These are phyloP conservation scores for Hypericum perforatum DNA, from an alignment of 345 rosid species.

Conservation along the genomic window DNA sequence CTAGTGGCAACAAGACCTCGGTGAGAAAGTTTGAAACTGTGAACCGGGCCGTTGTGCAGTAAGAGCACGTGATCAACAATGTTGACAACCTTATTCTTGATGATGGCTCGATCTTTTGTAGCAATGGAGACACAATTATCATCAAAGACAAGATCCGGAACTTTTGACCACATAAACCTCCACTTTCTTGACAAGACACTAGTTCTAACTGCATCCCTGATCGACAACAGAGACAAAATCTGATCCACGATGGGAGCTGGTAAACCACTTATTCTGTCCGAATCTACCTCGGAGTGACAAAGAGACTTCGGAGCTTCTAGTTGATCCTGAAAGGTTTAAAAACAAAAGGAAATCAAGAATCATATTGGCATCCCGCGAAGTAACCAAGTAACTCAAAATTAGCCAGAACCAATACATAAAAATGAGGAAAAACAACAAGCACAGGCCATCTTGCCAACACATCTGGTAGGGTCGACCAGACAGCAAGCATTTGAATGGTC, in stretches of 20 bases:
- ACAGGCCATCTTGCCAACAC: too few species aligned
- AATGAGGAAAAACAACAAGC: too few species aligned
- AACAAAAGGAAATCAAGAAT: neutral
- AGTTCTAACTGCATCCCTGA: conserved; percentile 60
- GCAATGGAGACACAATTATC: conserved; percentile 30
- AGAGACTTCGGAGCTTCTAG: conserved; percentile 42
- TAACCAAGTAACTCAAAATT: neutral
- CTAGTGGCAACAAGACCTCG: conserved; percentile 50
- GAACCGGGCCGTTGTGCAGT: conserved; percentile 47
- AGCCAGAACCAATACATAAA: neutral
- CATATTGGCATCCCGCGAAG: neutral
- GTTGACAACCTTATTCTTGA: conserved; percentile 42
- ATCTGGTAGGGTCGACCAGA: too few species aligned
- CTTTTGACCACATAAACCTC: conserved; percentile 54
- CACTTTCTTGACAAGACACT: conserved; percentile 47
- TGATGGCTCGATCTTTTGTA: conserved; percentile 37
- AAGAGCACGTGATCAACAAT: conserved; percentile 56
- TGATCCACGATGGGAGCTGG: conserved; percentile 49
- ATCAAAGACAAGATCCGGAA: conserved; percentile 53
- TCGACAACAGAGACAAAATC: conserved; percentile 41
- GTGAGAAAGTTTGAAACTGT: conserved; percentile 62
- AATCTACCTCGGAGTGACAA: conserved; percentile 30
- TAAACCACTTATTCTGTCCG: conserved; percentile 45
- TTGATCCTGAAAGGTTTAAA: conserved; percentile 32
- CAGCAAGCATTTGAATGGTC: too few species aligned